Evolutionary conservation across 441 rosid genomes (phyloP), one percentile per base, ranked within the genome.

Genomic region (Bruguiera hainesii): DNA sequence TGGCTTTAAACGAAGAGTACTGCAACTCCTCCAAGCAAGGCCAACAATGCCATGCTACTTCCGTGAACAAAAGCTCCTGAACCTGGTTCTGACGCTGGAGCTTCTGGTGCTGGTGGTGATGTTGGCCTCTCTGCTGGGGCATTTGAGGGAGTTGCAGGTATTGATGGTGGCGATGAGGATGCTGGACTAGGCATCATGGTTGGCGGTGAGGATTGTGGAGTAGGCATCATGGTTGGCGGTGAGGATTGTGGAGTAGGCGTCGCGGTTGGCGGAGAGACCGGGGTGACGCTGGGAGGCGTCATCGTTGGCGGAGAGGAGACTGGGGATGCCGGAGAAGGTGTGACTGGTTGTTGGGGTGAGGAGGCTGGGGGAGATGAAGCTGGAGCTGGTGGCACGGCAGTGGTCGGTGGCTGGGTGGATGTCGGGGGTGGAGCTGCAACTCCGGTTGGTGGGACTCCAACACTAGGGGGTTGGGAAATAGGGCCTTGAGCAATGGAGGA

Each of bases 401-500:
- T 8, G 10, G 65, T 60, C 4, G 72, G 29, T 13, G 72, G 57
- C 6, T 61, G 2, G 11, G 53, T 0, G 11, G 73, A 42, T 31
- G 3, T 7, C 7, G 59, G 5, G 4, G 69, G 30, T 2, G 69
- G 4, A 16, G 61, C 11, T 25, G 71, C 16, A 42, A 61, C 11
- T 46, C 71, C 26, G 15, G 60, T 20, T 23, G 78, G 75, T 15
- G 81, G 75, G 63, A 65, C 31, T 29, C 72, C 16, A 7, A 35
- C 8, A 6, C 63, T 23, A 16, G 76, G 19, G 5, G 80, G 76
- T 23, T 71, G 25, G 8, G 74, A 30, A 8, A 63, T 21, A 3
- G 83, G 83, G 33, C 60, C 70, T 75, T 79, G 85, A 61, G 76
- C 85, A 21, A 66, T 49, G 64, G 77, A 58, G 62, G 60, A 73